phyloP scores from a whole-genome alignment of 805 yeast species.

The Cyberlindnera lachancei region DNA sequence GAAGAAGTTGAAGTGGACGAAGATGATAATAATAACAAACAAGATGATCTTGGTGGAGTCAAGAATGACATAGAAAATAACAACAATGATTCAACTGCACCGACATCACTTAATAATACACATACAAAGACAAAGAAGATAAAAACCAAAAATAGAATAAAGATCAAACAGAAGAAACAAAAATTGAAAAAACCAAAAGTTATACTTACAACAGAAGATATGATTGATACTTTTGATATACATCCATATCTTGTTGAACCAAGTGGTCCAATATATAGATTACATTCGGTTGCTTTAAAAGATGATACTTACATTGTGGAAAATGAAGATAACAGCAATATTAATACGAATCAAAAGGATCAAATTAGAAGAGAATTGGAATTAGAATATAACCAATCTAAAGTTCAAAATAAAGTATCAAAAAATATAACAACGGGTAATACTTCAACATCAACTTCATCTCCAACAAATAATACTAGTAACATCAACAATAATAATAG shows the following conservation, averaged over 20 bases:
- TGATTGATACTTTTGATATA: slow-evolving; percentile 54
- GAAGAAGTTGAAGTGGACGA: slow-evolving; percentile 64
- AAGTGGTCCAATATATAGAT: slow-evolving; percentile 47
- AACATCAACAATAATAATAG: too few relatives aligned
- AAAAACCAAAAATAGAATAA: slow-evolving; percentile 1
- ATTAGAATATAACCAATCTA: slow-evolving; percentile 9
- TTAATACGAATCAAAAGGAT: too few relatives aligned
- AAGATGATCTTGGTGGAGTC: slow-evolving; percentile 66
- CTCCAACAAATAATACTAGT: too few relatives aligned
- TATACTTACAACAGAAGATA: slow-evolving; percentile 56
- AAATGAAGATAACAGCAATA: too few relatives aligned
- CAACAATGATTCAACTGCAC: too few relatives aligned
- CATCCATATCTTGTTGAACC: slow-evolving; percentile 66
- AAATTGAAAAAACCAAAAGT: slow-evolving; percentile 22
- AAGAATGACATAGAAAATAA: too few relatives aligned
- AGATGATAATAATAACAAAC: slow-evolving; percentile 53
- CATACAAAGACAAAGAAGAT: slow-evolving; percentile 14
- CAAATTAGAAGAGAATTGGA: too few relatives aligned
- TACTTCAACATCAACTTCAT: too few relatives aligned
- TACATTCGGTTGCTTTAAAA: slow-evolving; percentile 40
- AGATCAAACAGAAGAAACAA: slow-evolving; percentile 1
- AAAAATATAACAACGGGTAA: background rate
- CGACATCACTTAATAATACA: too few relatives aligned
- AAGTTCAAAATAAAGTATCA: background rate
- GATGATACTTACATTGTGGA: slow-evolving; percentile 38